Evolutionary conservation across 495 filamentous ascomycete species (phyloP).

Genomic region (Penicillium alfredii): DNA sequence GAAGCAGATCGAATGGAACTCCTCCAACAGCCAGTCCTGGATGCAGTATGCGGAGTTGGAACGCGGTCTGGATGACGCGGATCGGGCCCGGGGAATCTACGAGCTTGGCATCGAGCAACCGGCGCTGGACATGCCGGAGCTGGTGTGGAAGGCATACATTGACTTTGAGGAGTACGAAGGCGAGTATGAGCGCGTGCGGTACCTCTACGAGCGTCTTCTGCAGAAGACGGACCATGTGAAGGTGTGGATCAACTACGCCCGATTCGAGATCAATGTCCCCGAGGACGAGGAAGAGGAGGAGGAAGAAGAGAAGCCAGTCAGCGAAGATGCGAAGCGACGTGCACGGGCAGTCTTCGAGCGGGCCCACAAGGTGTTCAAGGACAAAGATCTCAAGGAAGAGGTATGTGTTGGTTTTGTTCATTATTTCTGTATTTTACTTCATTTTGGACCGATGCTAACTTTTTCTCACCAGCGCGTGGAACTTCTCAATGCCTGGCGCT

Average conservation of each 20-base stretch:
- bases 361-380: conserved; percentile 83
- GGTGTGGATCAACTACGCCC: conserved; percentile 96
- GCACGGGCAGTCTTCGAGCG: conserved; percentile 82
- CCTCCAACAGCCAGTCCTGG: conserved; percentile 86
- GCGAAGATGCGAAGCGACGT: conserved; percentile 73
- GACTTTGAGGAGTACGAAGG: conserved; percentile 95
- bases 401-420: conserved; percentile 27
- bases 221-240: conserved; percentile 95
- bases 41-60: conserved; percentile 92
- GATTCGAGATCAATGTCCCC: conserved; percentile 87
- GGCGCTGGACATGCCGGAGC: conserved; percentile 92
- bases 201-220: conserved; percentile 86
- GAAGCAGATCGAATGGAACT: conserved; percentile 88
- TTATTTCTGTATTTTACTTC: neutral
- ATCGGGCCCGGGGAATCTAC: conserved; percentile 83
- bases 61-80: conserved; percentile 79
- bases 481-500: conserved; percentile 83
- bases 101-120: conserved; percentile 83
- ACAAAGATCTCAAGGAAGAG: conserved; percentile 89
- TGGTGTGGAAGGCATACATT: conserved; percentile 96
- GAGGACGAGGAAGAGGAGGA: conserved; percentile 59
- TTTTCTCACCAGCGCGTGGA: conserved; percentile 56
- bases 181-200: conserved; percentile 74
- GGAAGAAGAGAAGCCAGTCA: conserved; percentile 65
- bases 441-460: conserved; percentile 24